These are phyloP conservation scores for Arthrocladium fulminans DNA, from an alignment of 2,329 filamentous ascomycete genomes.

Conservation along the genomic window DNA sequence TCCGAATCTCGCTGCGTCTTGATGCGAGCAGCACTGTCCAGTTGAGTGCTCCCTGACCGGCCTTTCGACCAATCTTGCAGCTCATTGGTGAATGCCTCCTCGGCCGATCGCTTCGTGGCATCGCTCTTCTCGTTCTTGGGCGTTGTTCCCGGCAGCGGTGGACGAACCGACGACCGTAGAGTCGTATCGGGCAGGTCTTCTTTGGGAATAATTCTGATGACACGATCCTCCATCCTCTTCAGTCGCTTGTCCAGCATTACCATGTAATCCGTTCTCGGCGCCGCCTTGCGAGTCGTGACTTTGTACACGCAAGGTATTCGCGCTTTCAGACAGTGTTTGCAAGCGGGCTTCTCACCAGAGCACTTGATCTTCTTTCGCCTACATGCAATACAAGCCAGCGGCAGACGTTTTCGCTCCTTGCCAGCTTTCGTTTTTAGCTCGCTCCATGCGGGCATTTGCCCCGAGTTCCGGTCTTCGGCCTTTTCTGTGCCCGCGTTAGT, in stretches of 20 bases:
- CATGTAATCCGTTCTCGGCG: constrained; percentile 96
- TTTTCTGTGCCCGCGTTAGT: not conserved
- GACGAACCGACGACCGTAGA: constrained; percentile 75
- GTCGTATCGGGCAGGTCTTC: constrained; percentile 65
- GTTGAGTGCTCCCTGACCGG: constrained; percentile 25
- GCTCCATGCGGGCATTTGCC: constrained; percentile 61
- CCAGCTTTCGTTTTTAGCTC: constrained; percentile 85
- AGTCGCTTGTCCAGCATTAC: constrained; percentile 93
- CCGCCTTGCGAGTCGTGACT: constrained; percentile 86
- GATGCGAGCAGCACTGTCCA: constrained; percentile 42
- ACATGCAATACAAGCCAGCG: constrained; percentile 90
- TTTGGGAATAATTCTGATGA: constrained; percentile 90
- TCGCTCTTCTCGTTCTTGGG: constrained; percentile 41
- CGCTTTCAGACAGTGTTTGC: constrained; percentile 89
- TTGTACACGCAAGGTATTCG: constrained; percentile 97
- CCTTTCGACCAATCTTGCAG: constrained; percentile 70
- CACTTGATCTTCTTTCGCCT: constrained; percentile 96
- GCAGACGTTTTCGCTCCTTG: constrained; percentile 87
- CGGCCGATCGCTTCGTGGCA: constrained; percentile 63
- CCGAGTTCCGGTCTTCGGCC: constrained; percentile 20
- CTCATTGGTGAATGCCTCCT: constrained; percentile 78
- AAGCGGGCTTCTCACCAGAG: constrained; percentile 93
- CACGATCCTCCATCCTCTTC: constrained; percentile 94
- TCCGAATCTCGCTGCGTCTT: constrained; percentile 59
- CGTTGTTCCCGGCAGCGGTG: constrained; percentile 52